Percentiles rank a stretch among this genome's conserved stretches.
Evolutionary conservation across 169 alveolate genomes (phyloP).

Genomic region (Perkinsus olseni): DNA sequence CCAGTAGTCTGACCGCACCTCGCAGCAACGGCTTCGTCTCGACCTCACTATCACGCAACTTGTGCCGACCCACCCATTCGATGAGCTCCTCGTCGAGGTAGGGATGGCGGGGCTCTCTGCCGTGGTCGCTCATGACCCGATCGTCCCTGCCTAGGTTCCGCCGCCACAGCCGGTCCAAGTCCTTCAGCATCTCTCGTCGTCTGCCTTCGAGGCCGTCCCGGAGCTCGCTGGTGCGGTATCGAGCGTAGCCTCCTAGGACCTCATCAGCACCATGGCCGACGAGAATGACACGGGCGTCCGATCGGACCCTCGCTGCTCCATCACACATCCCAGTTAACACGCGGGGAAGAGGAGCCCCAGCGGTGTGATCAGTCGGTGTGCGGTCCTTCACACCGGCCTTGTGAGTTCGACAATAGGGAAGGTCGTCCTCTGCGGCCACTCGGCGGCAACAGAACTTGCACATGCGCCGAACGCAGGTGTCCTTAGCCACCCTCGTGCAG

Average conservation of each 20-base stretch:
- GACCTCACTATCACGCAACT: conserved; percentile 12
- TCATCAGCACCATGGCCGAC: conserved; percentile 89
- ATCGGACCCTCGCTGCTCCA: background rate
- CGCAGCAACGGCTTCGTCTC: conserved; percentile 35
- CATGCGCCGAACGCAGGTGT: background rate
- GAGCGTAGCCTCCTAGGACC: conserved; percentile 77
- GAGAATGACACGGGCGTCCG: conserved; percentile 43
- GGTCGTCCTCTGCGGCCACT: background rate
- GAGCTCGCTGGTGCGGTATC: conserved; percentile 62
- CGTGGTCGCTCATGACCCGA: conserved; percentile 63
- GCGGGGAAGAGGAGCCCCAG: background rate
- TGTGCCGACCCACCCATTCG: conserved; percentile 20
- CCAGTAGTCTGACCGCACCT: conserved; percentile 42
- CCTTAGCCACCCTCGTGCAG: background rate
- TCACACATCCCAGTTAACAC: background rate
- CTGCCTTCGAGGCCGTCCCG: conserved; percentile 57
- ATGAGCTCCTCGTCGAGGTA: conserved; percentile 54
- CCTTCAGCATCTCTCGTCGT: conserved; percentile 63
- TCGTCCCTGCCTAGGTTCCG: conserved; percentile 85
- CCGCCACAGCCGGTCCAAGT: conserved; percentile 74
- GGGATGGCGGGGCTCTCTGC: conserved; percentile 67
- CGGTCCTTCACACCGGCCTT: background rate
- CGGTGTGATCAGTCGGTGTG: background rate
- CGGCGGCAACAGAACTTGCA: background rate
- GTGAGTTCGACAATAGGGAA: background rate